Conservation (phyloP, 2,329 filamentous ascomycete species). For the Talaromyces atroroseus region DNA sequence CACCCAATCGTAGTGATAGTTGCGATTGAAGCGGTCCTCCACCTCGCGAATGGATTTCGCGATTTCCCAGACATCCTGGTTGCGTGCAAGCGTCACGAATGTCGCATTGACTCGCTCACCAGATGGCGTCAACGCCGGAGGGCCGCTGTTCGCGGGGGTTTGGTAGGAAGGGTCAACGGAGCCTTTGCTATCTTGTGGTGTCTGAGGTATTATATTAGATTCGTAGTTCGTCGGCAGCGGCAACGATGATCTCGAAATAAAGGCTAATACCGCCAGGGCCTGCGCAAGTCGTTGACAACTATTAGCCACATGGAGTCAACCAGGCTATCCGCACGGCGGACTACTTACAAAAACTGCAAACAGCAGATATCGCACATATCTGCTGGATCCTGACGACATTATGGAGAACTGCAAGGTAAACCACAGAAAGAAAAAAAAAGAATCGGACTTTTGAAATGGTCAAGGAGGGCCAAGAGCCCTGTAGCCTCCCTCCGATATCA, state of each 20-base stretch:
- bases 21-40: conserved; percentile 95
- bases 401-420: background rate
- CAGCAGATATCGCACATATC: conserved; percentile 60
- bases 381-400: conserved; percentile 32
- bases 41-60: conserved; percentile 91
- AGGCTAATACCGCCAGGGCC: conserved; percentile 71
- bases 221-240: conserved; percentile 27
- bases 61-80: conserved; percentile 93
- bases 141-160: conserved; percentile 5
- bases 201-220: conserved; percentile 17
- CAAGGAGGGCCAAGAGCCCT: background rate
- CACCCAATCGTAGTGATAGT: conserved; percentile 98
- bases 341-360: conserved; percentile 77
- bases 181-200: background rate
- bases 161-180: conserved; percentile 1
- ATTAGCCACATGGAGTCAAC: background rate
- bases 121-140: conserved; percentile 14
- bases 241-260: conserved; percentile 63
- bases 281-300: conserved; percentile 24
- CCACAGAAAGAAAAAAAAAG: background rate
- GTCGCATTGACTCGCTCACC: conserved; percentile 84
- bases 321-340: conserved; percentile 17
- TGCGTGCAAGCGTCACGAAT: conserved; percentile 91
- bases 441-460: background rate
- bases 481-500: background rate